Evolutionary conservation across 805 yeast genomes (phyloP).

Genomic region (Teunomyces lycoperdinae): DNA sequence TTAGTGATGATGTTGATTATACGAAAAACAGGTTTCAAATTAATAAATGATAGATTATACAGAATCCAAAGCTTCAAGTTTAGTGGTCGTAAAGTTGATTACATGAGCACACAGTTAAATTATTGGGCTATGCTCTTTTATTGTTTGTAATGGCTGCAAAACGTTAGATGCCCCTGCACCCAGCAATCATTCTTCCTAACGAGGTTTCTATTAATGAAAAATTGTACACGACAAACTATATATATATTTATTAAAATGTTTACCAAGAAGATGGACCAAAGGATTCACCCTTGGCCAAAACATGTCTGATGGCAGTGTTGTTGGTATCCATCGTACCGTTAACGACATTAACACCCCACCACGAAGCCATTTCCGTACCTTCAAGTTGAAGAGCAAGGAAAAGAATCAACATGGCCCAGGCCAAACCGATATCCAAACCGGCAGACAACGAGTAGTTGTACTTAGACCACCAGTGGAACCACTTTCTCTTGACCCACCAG

Average conservation of each 20-base stretch:
- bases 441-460: conserved; percentile 46
- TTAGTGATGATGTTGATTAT: too few species aligned
- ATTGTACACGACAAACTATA: conserved; percentile 1
- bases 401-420: conserved; percentile 24
- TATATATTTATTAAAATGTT: conserved; percentile 10
- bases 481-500: conserved; percentile 37
- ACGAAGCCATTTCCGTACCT: conserved; percentile 28
- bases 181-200: too few species aligned
- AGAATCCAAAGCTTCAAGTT: too few species aligned
- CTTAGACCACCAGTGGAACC: conserved; percentile 45
- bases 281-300: conserved; percentile 37
- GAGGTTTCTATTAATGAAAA: background rate
- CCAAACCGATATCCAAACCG: conserved; percentile 45
- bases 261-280: conserved; percentile 52
- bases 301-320: conserved; percentile 27
- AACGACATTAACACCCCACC: conserved; percentile 68
- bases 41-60: too few species aligned
- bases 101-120: too few species aligned
- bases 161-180: background rate
- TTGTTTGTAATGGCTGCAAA: background rate
- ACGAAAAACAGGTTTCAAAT: too few species aligned
- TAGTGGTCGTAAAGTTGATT: too few species aligned
- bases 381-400: conserved; percentile 21
- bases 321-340: conserved; percentile 38
- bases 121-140: too few species aligned